Conservation (phyloP, 2,329 filamentous ascomycete genomes). For the Nigrospora oryzae region DNA sequence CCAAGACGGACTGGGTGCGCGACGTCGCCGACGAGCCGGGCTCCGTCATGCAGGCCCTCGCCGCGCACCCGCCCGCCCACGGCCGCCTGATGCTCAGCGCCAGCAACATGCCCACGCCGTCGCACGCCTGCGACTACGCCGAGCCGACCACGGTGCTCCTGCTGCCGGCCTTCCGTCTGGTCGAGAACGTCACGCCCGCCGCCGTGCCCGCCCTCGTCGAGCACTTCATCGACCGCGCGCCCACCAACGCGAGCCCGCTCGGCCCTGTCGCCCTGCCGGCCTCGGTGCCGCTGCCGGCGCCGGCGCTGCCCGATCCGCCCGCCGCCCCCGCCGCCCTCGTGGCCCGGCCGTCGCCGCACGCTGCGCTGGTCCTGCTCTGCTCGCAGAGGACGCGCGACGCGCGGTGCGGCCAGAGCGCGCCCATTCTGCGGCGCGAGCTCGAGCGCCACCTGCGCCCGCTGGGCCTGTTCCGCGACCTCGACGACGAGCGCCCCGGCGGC, state of each 20-base stretch:
- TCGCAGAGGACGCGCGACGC: slow-evolving; percentile 92
- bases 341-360: slow-evolving; percentile 67
- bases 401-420: slow-evolving; percentile 88
- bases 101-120: slow-evolving; percentile 79
- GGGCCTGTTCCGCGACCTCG: slow-evolving; percentile 76
- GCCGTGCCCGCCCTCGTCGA: slow-evolving; percentile 65
- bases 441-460: slow-evolving; percentile 80
- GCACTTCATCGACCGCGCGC: slow-evolving; percentile 59
- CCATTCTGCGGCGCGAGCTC: slow-evolving; percentile 78
- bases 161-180: slow-evolving; percentile 73
- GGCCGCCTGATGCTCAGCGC: slow-evolving; percentile 84
- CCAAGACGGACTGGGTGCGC: slow-evolving; percentile 88
- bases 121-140: slow-evolving; percentile 52
- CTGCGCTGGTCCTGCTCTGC: slow-evolving; percentile 84
- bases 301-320: slow-evolving; percentile 18
- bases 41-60: slow-evolving; percentile 73
- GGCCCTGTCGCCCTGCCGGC: slow-evolving; percentile 25
- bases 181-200: slow-evolving; percentile 75
- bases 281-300: slow-evolving; percentile 17
- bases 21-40: slow-evolving; percentile 84
- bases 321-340: slow-evolving; percentile 22
- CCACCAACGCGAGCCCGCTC: slow-evolving; percentile 66
- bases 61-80: slow-evolving; percentile 43
- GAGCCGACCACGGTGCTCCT: slow-evolving; percentile 73
- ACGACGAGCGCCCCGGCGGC: slow-evolving; percentile 83